Base-by-base conservation (phyloP, 164 flowering plant genomes). In the Piper betle region DNA sequence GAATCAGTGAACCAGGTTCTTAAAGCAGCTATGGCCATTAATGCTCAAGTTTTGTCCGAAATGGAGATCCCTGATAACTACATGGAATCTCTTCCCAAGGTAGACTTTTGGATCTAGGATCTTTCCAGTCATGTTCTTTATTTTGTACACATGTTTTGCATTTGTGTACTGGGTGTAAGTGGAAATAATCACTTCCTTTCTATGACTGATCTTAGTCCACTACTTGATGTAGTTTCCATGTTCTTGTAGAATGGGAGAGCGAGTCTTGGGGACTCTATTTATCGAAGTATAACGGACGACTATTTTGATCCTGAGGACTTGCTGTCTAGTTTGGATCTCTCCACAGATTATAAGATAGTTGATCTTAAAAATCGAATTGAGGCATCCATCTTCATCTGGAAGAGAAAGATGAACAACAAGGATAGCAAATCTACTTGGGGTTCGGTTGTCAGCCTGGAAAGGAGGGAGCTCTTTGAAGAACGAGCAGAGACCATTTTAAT, bases 21-120 rank as follows among this genome's bases (percentile, higher is more conserved):
- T 16, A 91, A 91, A 81, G 96, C 96, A 59, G 89, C 97, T 63
- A 79, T 85, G 94, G 97, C 97, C 25, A 88, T 91, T 53, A 91
- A 91, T 75, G 87, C 94, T 56, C 88, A 83, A 72, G 84, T 86
- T 3, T 75, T 88, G 12, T 76, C 88, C 13, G 97, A 91, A 74
- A 91, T 86, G 88, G 81, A 79, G 55, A 73, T 91, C 48, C 97
- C 97, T 10, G 96, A 88, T 16, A 71, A 57, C 74, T 91, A 91
- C 72, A 80, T 88, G 42, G 97, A 88, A 46, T 74, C 88, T 59
- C 97, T 91, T n/a, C 97, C 97, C 15, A 88, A 88, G 97, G 97
- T 91, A 75, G 53, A 39, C 6, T 7, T 37, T 4, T 10, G 50
- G 12, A 46, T 10, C 6, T 2, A 46, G 7, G 50, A 46, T 46